A percentile compares a stretch with the other conserved stretches of the same genome.
phyloP scores from a whole-genome alignment of 2,329 filamentous ascomycete species.

The Trichoderma koningii region DNA sequence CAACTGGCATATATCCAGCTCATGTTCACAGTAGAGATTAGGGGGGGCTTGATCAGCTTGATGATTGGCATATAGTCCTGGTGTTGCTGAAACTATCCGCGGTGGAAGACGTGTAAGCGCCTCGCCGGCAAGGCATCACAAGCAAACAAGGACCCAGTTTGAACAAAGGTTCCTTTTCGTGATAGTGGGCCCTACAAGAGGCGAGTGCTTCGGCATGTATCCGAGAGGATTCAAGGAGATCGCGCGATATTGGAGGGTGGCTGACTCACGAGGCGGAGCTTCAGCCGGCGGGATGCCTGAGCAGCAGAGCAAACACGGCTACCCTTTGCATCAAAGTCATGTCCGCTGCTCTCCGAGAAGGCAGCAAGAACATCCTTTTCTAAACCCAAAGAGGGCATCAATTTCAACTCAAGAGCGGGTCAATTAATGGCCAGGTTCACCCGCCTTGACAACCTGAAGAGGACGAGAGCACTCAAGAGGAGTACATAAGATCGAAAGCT shows the following conservation, averaged over 20 bases:
- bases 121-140: neutral
- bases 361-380: too few species aligned
- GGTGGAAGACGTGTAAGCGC: neutral
- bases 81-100: neutral
- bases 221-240: conserved; percentile 2
- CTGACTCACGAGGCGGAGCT: neutral
- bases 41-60: neutral
- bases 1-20: neutral
- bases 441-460: neutral
- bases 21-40: neutral
- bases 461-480: neutral
- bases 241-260: too few species aligned
- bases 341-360: too few species aligned
- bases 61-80: neutral
- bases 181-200: conserved; percentile 22
- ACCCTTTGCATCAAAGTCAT: neutral
- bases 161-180: conserved; percentile 12
- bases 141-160: neutral
- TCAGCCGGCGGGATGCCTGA: neutral
- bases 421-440: too few species aligned
- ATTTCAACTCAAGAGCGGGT: too few species aligned
- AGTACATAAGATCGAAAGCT: neutral
- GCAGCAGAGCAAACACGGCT: neutral
- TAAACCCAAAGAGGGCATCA: too few species aligned
- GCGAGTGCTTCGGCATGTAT: conserved; percentile 18